Base-by-base conservation (phyloP, 495 filamentous ascomycete genomes). In the Podospora sp. region DNA sequence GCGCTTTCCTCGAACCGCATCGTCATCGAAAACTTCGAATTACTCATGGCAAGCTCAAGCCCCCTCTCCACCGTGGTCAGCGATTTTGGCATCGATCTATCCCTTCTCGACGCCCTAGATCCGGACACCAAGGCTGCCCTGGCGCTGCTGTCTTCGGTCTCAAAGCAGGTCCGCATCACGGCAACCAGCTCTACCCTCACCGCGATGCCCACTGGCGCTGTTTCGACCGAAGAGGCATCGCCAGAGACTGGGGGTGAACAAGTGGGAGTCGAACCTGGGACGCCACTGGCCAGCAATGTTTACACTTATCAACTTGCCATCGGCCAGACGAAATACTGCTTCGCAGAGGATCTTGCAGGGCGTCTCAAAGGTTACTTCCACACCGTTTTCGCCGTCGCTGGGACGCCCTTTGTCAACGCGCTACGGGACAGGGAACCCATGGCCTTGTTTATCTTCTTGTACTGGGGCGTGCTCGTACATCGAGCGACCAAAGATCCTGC, bases 251-350 rank as follows among this genome's bases (percentile, higher is more conserved):
- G 5, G 5, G 40, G 40, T 11, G 16, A 18, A 12, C 5, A 12
- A 6, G 29, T 33, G 29, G 29, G 29, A 8, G 8, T 4, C 8
- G 40, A 14, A 4, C 5, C 40, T 4, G 24, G 12, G 16, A 50
- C 14, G 6, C 1, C 22, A n/a, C 8, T 27, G 14, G 53, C 63
- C 3, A 25, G 20, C 29, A 53, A 50, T 20, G 33, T 65, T 1
- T 26, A 0, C n/a, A 4, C 16, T 0, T 57, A 58, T 33, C 20
- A 57, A 25, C n/a, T 58, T 7, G 63, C 63, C 0, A 29, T 59
- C 6, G 63, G 52, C 7, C 63, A 65, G 52, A 65, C 52, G 22
- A 46, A 49, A 24, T 65, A 65, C 35, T 65, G 63, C 53, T 65
- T 58, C 22, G 63, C 63, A 0, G 63, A 65, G 33, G 62, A 64